Conservation (phyloP, 495 filamentous ascomycete genomes). For the Bacidia rubella region DNA sequence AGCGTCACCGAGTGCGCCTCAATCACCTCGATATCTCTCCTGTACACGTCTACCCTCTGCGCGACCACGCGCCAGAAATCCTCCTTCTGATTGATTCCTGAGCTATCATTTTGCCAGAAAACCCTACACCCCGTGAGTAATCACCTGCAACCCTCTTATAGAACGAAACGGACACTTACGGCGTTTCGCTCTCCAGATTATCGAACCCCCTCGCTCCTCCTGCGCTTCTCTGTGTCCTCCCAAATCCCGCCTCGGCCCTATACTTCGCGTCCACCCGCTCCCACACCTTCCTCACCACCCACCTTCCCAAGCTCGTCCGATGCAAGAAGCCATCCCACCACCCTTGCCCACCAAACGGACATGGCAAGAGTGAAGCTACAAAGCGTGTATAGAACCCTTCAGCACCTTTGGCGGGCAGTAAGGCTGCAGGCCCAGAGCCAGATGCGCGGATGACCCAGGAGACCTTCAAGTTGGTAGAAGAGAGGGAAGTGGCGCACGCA, state of each 20-base stretch:
- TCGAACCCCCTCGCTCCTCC: slow-evolving; percentile 8
- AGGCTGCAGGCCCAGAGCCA: slow-evolving; percentile 18
- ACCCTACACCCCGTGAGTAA: slow-evolving; percentile 15
- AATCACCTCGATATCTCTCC: slow-evolving; percentile 18
- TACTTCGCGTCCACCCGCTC: slow-evolving; percentile 9
- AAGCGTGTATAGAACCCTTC: slow-evolving; percentile 11
- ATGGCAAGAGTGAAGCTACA: slow-evolving; percentile 9
- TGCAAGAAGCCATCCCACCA: slow-evolving; percentile 26
- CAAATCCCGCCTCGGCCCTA: slow-evolving; percentile 9
- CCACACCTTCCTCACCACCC: slow-evolving; percentile 21
- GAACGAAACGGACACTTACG: too few species aligned
- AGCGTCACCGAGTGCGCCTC: not conserved
- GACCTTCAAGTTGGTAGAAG: slow-evolving; percentile 17
- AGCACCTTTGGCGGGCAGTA: slow-evolving; percentile 18
- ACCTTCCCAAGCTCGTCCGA: slow-evolving; percentile 18
- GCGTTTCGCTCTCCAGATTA: slow-evolving; percentile 12
- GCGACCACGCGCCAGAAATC: slow-evolving; percentile 32
- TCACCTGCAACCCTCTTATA: too few species aligned
- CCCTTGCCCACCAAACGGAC: slow-evolving; percentile 14
- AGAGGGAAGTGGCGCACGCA: slow-evolving; percentile 15
- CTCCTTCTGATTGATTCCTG: slow-evolving; percentile 22
- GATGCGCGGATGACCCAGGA: slow-evolving; percentile 29
- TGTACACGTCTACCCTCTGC: slow-evolving; percentile 25
- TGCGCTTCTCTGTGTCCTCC: slow-evolving; percentile 8
- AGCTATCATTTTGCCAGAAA: slow-evolving; percentile 29